Evolutionary conservation across 2,329 filamentous ascomycete genomes (phyloP).

Genomic region (Didymella glomerata): DNA sequence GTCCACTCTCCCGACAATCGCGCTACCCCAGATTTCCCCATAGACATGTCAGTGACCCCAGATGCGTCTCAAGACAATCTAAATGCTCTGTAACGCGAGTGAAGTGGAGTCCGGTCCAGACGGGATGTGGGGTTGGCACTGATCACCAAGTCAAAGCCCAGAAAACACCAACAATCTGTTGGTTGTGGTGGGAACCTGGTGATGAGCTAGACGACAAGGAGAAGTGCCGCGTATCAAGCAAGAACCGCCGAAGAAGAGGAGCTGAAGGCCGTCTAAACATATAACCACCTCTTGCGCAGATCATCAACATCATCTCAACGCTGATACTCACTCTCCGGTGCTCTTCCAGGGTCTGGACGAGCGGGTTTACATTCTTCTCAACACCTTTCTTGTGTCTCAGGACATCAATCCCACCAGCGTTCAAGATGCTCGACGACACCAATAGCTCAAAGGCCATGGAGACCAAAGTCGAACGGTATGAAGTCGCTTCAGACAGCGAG

Average conservation of each 20-base stretch:
- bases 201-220: neutral
- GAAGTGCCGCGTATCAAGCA: neutral
- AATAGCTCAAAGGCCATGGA: constrained; percentile 23
- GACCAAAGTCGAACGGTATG: constrained; percentile 26
- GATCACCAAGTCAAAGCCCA: neutral
- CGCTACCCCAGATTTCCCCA: constrained; percentile 1
- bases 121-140: neutral
- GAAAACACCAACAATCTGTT: neutral
- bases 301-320: constrained; percentile 8
- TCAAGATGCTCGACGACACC: constrained; percentile 2
- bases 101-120: neutral
- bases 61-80: neutral
- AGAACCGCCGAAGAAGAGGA: neutral
- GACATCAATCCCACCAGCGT: neutral
- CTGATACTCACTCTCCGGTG: constrained; percentile 7
- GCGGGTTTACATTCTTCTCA: constrained; percentile 17
- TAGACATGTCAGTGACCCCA: neutral
- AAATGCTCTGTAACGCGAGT: neutral
- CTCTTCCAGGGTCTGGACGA: constrained; percentile 22
- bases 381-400: neutral
- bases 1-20: neutral
- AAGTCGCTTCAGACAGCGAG: constrained; percentile 20
- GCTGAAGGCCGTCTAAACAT: neutral
- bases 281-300: constrained; percentile 3
- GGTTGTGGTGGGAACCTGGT: neutral